These are phyloP conservation scores for Earliella scabrosa DNA, from an alignment of 1,284 basidiomycete species.

Conservation along the genomic window DNA sequence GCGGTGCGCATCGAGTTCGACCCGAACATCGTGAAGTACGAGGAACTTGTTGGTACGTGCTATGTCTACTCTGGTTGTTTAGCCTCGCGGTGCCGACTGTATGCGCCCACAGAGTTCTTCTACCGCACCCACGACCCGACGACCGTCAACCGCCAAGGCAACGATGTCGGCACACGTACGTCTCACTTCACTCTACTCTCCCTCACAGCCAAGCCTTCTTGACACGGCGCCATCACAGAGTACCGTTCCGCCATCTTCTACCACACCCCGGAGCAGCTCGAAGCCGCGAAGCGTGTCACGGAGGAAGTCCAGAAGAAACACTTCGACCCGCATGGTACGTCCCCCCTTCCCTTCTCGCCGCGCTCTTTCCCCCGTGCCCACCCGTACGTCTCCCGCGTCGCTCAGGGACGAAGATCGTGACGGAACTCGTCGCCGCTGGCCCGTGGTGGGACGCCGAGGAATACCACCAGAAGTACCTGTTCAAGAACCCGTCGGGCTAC, in stretches of 20 bases:
- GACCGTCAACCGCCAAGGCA: constrained; percentile 79
- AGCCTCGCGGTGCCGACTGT: neutral
- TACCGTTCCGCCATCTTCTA: constrained; percentile 96
- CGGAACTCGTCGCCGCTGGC: constrained; percentile 67
- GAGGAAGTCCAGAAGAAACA: constrained; percentile 87
- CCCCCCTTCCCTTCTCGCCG: neutral
- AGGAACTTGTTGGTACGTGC: constrained; percentile 76
- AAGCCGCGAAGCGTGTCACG: constrained; percentile 80
- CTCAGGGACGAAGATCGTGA: constrained; percentile 72
- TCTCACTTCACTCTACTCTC: constrained; percentile 24
- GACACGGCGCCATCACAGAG: no score
- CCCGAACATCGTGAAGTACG: constrained; percentile 77
- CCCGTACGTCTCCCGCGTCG: neutral
- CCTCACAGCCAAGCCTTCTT: neutral
- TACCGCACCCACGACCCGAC: constrained; percentile 96
- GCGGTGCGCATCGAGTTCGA: constrained; percentile 88
- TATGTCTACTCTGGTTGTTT: neutral
- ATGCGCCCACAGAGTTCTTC: constrained; percentile 75
- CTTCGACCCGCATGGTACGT: constrained; percentile 65
- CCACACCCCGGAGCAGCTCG: constrained; percentile 75
- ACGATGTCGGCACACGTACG: constrained; percentile 79
- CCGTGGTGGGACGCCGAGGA: constrained; percentile 86
- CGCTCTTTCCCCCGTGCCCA: neutral
- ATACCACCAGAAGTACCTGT: constrained; percentile 87
- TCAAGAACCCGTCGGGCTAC: constrained; percentile 65